Evolutionary conservation across 371 early-diverging fungal species (phyloP), one percentile per base, ranked within the genome.

Genomic region (Smittium culicis): DNA sequence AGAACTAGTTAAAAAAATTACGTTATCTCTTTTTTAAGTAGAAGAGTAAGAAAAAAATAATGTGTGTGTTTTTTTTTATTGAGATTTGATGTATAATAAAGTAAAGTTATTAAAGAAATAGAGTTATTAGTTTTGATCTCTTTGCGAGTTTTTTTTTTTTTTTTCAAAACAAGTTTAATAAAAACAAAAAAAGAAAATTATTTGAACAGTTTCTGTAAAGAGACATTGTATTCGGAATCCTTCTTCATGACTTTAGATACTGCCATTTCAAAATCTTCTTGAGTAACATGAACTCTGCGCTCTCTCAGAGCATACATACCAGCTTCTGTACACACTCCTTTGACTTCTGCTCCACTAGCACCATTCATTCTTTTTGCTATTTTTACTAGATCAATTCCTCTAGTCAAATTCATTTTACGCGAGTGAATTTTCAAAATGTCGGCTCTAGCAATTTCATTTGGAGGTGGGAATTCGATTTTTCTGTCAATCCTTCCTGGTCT

Each of bases 231-330:
- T 75, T 96, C 96, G 72, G 92, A 88, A 74, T 96, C 98, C 83
- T 96, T 95, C 94, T 96, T 96, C 90, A 96, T 89, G 58, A 99
- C 96, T 91, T 99, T 99, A 67, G 97, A 90, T 25, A 99, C 99
- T 3, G 99, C 98, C 98, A 99, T 94, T 78, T 99, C 99, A 81
- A 99, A 99, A 80, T 99, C 99, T 79, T 99, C 99, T 74, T 99
- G 99, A 16, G 96, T 98, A 31, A 99, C 99, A 71, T 99, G 99
- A 67, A 99, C 97, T 70, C 96, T 85, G 62, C 99, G 90, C 79
- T 99, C 99, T 67, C 99, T 85, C 63, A 99, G 80, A n/a, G 99
- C 99, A 78, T 94, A 99, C 99, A 99, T 99, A 72, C 99, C 99
- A 1, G 99, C 99, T 80, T 99, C 99, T 33, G 99, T 99, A 80